Conservation (phyloP, 179 eudicot genomes). For the Spergularia azorica region DNA sequence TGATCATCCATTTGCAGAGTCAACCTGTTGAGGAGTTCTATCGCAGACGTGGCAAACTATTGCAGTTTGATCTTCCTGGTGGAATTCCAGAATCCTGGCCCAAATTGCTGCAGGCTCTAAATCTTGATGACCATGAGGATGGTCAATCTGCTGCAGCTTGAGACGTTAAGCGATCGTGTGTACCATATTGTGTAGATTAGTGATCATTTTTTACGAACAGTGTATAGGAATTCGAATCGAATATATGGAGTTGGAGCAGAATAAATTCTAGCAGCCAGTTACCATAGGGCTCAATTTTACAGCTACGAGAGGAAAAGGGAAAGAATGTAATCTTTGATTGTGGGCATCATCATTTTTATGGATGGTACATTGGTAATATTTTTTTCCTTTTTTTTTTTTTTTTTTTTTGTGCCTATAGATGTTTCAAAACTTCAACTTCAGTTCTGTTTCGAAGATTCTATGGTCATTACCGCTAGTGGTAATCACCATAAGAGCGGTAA, state of each 20-base stretch:
- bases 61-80: slow-evolving; percentile 85
- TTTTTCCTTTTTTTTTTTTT: not conserved
- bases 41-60: slow-evolving; percentile 59
- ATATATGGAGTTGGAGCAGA: not conserved
- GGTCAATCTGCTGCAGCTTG: slow-evolving; percentile 69
- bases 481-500: no score
- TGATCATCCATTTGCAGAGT: slow-evolving; percentile 45
- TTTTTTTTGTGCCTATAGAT: not conserved
- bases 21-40: slow-evolving; percentile 86
- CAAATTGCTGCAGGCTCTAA: slow-evolving; percentile 74
- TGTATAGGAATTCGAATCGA: slow-evolving; percentile 11
- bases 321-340: not conserved
- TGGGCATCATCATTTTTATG: not conserved
- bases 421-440: no score
- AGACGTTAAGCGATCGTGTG: slow-evolving; percentile 11
- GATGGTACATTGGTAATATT: no score
- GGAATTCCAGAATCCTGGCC: slow-evolving; percentile 98
- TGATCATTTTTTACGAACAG: slow-evolving; percentile 25
- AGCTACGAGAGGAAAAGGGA: not conserved
- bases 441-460: no score
- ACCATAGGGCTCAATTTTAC: not conserved
- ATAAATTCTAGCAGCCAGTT: slow-evolving; percentile 15
- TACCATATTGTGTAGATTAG: slow-evolving; percentile 32
- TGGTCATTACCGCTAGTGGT: no score
- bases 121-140: slow-evolving; percentile 73